Evolutionary conservation across 2,329 filamentous ascomycete species (phyloP).

Genomic region (Cyphellophora europaea): DNA sequence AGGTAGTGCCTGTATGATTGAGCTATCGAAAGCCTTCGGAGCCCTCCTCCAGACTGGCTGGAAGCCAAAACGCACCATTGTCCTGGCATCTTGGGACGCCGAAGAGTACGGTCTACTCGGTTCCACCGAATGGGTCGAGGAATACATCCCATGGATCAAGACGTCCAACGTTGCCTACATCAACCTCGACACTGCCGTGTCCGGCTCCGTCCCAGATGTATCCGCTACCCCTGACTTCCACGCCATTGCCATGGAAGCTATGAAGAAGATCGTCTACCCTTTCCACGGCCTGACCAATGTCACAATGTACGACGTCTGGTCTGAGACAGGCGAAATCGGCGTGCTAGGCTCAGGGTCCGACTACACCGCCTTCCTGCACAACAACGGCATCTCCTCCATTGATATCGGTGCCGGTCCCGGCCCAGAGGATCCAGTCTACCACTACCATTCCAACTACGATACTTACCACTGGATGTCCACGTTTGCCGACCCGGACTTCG

Average conservation of each 20-base stretch:
- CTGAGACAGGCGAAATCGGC: constrained; percentile 22
- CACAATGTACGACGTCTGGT: constrained; percentile 39
- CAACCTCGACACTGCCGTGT: constrained; percentile 42
- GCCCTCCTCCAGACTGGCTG: constrained; percentile 38
- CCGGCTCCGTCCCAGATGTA: constrained; percentile 31
- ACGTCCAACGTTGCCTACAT: constrained; percentile 37
- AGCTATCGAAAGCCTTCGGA: constrained; percentile 41
- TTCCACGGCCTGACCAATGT: constrained; percentile 26
- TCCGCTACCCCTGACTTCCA: constrained; percentile 33
- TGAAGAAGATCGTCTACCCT: constrained; percentile 34
- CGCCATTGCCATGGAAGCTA: constrained; percentile 22
- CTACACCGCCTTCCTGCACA: constrained; percentile 37
- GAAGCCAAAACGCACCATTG: constrained; percentile 42
- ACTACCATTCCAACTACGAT: constrained; percentile 40
- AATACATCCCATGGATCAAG: constrained; percentile 35
- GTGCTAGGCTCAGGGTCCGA: constrained; percentile 38
- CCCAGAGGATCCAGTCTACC: constrained; percentile 34
- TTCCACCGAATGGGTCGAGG: constrained; percentile 41
- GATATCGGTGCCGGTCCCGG: constrained; percentile 32
- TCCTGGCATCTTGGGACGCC: constrained; percentile 26
- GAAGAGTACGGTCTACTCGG: constrained; percentile 30
- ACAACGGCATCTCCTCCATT: constrained; percentile 29
- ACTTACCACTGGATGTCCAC: constrained; percentile 43
- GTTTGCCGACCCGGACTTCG: constrained; percentile 43
- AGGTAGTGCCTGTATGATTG: constrained; percentile 40